Conservation (phyloP, 768 basidiomycete species). For the Tulasnella sp. region DNA sequence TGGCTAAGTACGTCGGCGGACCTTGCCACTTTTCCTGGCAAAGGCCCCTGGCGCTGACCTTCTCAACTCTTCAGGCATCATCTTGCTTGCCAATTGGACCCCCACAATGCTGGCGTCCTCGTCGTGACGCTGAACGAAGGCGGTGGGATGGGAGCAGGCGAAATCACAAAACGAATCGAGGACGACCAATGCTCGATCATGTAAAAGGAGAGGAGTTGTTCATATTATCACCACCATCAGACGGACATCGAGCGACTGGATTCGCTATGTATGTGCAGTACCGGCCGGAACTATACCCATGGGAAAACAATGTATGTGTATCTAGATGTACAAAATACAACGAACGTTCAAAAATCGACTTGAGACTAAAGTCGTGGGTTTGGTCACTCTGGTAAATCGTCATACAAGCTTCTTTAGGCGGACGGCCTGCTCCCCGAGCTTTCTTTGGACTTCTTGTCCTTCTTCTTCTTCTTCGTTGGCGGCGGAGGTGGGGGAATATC, state of each 20-base stretch:
- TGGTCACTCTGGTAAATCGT: background rate
- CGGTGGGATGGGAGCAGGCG: constrained; percentile 24
- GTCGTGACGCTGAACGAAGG: constrained; percentile 57
- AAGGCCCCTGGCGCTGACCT: background rate
- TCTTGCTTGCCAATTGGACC: constrained; percentile 70
- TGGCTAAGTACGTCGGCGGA: constrained; percentile 59
- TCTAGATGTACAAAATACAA: constrained; percentile 9
- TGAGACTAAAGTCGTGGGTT: background rate
- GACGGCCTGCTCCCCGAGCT: background rate
- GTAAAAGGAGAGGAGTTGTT: background rate
- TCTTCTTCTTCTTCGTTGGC: constrained; percentile 12
- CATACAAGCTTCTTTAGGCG: background rate
- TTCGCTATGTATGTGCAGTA: background rate
- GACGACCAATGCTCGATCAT: constrained; percentile 22
- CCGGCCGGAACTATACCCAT: background rate
- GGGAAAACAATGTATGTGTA: constrained; percentile 6
- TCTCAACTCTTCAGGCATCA: constrained; percentile 51
- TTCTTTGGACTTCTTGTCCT: background rate
- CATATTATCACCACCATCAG: background rate
- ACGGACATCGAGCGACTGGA: constrained; percentile 5
- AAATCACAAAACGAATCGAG: constrained; percentile 27
- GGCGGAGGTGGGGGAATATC: constrained; percentile 1
- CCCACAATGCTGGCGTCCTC: constrained; percentile 77
- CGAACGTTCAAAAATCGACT: background rate
- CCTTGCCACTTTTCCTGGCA: background rate